A percentile compares a stretch with the other conserved stretches of the same genome.
Evolutionary conservation across 1,284 basidiomycete species (phyloP).

Genomic region (Papiliotrema fonsecae): DNA sequence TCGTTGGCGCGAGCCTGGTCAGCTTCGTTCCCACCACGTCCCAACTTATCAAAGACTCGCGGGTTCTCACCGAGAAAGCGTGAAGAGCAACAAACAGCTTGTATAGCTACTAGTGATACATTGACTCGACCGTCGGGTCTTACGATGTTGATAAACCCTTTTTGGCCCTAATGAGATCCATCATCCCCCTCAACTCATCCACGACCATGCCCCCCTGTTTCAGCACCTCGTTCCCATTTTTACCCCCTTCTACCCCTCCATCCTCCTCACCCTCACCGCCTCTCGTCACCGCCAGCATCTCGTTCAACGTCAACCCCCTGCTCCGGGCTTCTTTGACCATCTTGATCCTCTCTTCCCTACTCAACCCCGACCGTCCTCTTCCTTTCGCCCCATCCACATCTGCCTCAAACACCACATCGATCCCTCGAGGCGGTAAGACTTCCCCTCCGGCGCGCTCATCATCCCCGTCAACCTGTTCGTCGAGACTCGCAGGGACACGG

Average conservation of each 20-base stretch:
- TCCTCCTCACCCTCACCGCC: slow-evolving; percentile 3
- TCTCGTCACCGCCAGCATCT: slow-evolving; percentile 6
- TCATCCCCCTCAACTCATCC: slow-evolving; percentile 37
- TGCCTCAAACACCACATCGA: slow-evolving; percentile 33
- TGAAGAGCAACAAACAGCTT: too few species aligned
- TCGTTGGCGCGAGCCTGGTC: too few species aligned
- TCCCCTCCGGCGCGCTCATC: slow-evolving; percentile 1
- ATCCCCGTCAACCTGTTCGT: slow-evolving; percentile 5
- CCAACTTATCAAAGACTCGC: too few species aligned
- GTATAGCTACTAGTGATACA: too few species aligned
- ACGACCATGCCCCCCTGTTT: slow-evolving; percentile 28
- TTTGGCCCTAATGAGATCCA: slow-evolving; percentile 32
- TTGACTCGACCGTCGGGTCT: too few species aligned
- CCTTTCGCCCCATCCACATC: neutral
- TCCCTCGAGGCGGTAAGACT: slow-evolving; percentile 27
- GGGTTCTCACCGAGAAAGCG: too few species aligned
- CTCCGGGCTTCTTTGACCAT: slow-evolving; percentile 29
- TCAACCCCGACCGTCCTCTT: slow-evolving; percentile 14
- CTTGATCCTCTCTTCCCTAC: slow-evolving; percentile 33
- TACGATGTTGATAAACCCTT: too few species aligned
- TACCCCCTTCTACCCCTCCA: neutral
- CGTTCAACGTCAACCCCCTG: slow-evolving; percentile 21
- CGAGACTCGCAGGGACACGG: slow-evolving; percentile 2
- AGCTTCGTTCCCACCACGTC: too few species aligned
- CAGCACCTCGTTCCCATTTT: slow-evolving; percentile 7